Evolutionary conservation across 257 asterid species (phyloP).

Genomic region (Salvia splendens): DNA sequence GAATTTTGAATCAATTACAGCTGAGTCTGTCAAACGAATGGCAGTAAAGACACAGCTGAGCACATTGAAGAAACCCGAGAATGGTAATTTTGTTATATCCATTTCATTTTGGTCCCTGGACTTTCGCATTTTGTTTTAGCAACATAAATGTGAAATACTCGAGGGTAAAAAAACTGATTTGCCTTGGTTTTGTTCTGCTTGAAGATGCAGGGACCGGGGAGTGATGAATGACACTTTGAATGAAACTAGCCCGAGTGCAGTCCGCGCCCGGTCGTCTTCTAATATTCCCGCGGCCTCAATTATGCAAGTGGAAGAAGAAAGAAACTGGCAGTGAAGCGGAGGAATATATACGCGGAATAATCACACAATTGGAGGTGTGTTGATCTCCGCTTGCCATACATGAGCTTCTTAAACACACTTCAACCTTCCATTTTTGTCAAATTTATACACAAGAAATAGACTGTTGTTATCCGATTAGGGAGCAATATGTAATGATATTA

Average conservation of each 20-base stretch:
- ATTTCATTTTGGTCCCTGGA: neutral
- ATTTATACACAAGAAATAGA: neutral
- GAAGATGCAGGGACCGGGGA: slow-evolving; percentile 47
- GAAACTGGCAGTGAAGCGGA: neutral
- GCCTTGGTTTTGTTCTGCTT: neutral
- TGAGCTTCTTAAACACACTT: neutral
- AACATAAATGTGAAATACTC: too few species aligned
- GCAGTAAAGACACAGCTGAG: slow-evolving; percentile 45
- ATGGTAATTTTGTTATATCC: slow-evolving; percentile 48
- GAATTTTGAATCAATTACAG: slow-evolving; percentile 45
- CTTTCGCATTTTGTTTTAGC: neutral
- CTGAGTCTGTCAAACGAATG: slow-evolving; percentile 49
- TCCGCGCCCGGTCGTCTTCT: neutral
- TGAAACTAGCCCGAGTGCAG: neutral
- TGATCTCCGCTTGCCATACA: neutral
- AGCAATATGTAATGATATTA: neutral
- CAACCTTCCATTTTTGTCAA: slow-evolving; percentile 11
- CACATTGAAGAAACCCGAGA: slow-evolving; percentile 31
- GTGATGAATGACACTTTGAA: neutral
- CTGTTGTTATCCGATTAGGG: neutral
- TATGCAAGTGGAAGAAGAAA: slow-evolving; percentile 2
- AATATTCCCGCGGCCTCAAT: neutral
- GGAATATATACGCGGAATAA: slow-evolving; percentile 1
- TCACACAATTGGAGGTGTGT: neutral
- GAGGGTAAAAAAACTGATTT: neutral